phyloP scores from a whole-genome alignment of 495 filamentous ascomycete species.

The Neurospora pannonica region DNA sequence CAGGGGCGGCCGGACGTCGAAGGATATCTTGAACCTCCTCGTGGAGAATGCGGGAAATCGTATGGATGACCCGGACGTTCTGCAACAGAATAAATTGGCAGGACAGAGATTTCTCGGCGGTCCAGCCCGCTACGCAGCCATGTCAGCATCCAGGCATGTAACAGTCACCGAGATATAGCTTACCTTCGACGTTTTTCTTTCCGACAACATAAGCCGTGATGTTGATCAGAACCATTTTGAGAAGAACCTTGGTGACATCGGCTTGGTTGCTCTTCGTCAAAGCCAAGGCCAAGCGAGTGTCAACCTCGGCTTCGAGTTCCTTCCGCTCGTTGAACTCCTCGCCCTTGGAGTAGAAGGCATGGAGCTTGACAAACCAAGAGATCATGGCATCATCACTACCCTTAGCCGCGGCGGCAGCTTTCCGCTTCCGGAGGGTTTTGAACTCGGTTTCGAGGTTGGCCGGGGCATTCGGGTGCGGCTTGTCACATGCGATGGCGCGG shows the following conservation, averaged over 20 bases:
- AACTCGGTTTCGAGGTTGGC: slow-evolving; percentile 76
- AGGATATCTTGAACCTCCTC: slow-evolving; percentile 16
- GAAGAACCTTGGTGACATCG: slow-evolving; percentile 51
- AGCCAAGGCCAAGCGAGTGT: slow-evolving; percentile 63
- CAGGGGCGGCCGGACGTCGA: slow-evolving; percentile 3
- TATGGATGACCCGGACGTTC: slow-evolving; percentile 74
- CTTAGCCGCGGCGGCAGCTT: slow-evolving; percentile 6
- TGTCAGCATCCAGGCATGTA: slow-evolving; percentile 13
- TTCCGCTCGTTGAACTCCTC: slow-evolving; percentile 59
- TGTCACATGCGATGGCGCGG: slow-evolving; percentile 60
- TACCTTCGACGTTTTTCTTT: slow-evolving; percentile 50
- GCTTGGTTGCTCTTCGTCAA: slow-evolving; percentile 41
- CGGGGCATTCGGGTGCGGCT: slow-evolving; percentile 62
- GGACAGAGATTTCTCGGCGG: slow-evolving; percentile 38
- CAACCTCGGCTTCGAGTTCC: slow-evolving; percentile 78
- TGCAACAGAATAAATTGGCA: slow-evolving; percentile 67
- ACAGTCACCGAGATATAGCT: slow-evolving; percentile 15
- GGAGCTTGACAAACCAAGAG: slow-evolving; percentile 79
- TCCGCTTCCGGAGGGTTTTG: slow-evolving; percentile 42
- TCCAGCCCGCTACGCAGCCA: slow-evolving; percentile 20
- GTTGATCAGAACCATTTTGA: slow-evolving; percentile 78
- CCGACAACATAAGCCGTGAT: slow-evolving; percentile 74
- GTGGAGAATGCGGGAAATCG: slow-evolving; percentile 60
- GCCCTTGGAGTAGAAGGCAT: slow-evolving; percentile 74
- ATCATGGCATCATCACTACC: slow-evolving; percentile 40